phyloP scores from a whole-genome alignment of 345 rosid species.

The Trapa incisa region DNA sequence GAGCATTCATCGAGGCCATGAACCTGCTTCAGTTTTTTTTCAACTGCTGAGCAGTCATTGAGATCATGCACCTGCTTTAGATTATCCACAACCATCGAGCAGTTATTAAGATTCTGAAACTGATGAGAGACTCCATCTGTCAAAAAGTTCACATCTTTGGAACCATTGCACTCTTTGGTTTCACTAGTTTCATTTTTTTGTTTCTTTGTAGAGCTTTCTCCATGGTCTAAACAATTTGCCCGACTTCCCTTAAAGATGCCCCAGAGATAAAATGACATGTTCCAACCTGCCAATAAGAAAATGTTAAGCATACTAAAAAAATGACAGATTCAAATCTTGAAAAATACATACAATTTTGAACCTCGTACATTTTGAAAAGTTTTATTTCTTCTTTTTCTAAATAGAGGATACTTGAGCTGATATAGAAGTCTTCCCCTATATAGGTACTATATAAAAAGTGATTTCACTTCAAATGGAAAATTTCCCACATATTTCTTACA shows the following conservation, averaged over 20 bases:
- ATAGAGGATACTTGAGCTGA: no score
- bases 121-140: slow-evolving; percentile 24
- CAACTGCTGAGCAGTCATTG: slow-evolving; percentile 7
- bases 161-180: slow-evolving; percentile 20
- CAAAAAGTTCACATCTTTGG: slow-evolving; percentile 21
- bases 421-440: no score
- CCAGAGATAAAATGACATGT: slow-evolving; percentile 78
- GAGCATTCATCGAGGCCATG: slow-evolving; percentile 14
- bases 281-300: slow-evolving; percentile 61
- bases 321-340: background rate
- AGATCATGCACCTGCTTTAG: slow-evolving; percentile 15
- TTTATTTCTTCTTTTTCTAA: background rate
- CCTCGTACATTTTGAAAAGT: background rate
- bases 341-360: background rate
- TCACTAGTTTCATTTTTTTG: slow-evolving; percentile 30
- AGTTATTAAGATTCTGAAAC: slow-evolving; percentile 15
- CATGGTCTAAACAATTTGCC: slow-evolving; percentile 20
- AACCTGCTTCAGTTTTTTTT: slow-evolving; percentile 14
- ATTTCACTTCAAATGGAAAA: background rate
- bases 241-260: slow-evolving; percentile 76
- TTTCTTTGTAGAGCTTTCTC: slow-evolving; percentile 29
- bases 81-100: background rate
- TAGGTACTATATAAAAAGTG: no score
- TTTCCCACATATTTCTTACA: background rate
- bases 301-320: slow-evolving; percentile 2